Conservation (phyloP, 2,329 filamentous ascomycete genomes). For the Gnomoniopsis sp. region DNA sequence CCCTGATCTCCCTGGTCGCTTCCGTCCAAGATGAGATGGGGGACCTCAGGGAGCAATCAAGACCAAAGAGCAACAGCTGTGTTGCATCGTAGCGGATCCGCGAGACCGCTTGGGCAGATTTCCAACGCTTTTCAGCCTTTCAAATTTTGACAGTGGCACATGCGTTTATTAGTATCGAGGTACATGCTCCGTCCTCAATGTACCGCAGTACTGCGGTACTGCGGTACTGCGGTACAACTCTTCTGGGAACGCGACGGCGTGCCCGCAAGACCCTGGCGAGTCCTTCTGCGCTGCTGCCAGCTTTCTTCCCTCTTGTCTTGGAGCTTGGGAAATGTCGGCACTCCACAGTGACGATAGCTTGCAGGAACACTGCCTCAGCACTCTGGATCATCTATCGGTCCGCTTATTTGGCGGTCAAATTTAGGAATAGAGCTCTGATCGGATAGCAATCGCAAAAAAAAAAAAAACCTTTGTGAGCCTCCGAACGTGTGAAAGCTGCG, state of each 20-base stretch:
- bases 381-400: background rate
- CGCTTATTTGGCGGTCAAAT: background rate
- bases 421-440: background rate
- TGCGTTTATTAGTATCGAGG: background rate
- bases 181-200: background rate
- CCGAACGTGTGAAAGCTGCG: background rate
- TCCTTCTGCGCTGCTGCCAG: conserved; percentile 10
- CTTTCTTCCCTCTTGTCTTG: conserved; percentile 11
- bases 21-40: conserved; percentile 8
- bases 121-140: conserved; percentile 4
- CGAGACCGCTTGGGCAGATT: background rate
- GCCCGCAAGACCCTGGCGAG: conserved; percentile 10
- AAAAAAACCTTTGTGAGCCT: background rate
- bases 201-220: background rate
- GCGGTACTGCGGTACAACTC: background rate
- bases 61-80: conserved; percentile 2
- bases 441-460: background rate
- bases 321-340: background rate
- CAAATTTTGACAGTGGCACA: background rate
- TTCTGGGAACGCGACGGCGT: conserved; percentile 4
- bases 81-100: conserved; percentile 15
- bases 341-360: conserved; percentile 15
- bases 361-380: conserved; percentile 16
- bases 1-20: conserved; percentile 5
- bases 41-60: conserved; percentile 8